Base-by-base conservation (phyloP, 768 basidiomycete species). In the Auriculariales sp. region DNA sequence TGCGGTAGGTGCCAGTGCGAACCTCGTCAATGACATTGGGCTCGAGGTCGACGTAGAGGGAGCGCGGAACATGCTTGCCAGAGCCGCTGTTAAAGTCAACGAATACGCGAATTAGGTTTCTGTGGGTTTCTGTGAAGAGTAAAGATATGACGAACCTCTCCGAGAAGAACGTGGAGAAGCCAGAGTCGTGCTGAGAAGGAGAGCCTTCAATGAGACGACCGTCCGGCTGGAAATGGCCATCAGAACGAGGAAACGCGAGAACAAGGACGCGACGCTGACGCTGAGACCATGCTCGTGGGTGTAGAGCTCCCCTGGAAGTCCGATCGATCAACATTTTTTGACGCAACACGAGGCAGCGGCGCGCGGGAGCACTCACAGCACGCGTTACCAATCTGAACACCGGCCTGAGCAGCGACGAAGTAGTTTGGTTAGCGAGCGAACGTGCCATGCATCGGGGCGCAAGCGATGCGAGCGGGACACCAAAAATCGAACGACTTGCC, bases 131-230 rank as follows among this genome's bases (percentile, higher is more conserved):
- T 24, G 24, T n/a, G 28, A 25, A 25, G n/a, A n/a, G 46, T 15
- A 17, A 24, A 29, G 17, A 4, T n/a, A 28, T n/a, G n/a, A n/a
- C n/a, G 28, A 81, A 79, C 3, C 94, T 98, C 75, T 99, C 95
- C 30, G 91, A 94, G 74, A 99, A 99, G 76, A 99, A 99, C 55
- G 95, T 99, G 66, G 83, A 88, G 78, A 99, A 98, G 60, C 95
- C 95, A 69, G 79, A 82, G 58, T 90, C 85, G 58, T 77, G 77
- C 52, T 72, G 68, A 48, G 83, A 80, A 39, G 81, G 78, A 11
- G 88, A 81, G 51, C 75, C 77, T 58, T 88, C 85, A 53, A 77
- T 68, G 56, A 95, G 73, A 61, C 93, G 90, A 63, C 93, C 93
- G 65, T 97, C 94, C 55, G 92, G 89, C 94, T 97, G 59, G 15